Conservation (phyloP, 768 basidiomycete species). For the Rhodotorula toruloides region DNA sequence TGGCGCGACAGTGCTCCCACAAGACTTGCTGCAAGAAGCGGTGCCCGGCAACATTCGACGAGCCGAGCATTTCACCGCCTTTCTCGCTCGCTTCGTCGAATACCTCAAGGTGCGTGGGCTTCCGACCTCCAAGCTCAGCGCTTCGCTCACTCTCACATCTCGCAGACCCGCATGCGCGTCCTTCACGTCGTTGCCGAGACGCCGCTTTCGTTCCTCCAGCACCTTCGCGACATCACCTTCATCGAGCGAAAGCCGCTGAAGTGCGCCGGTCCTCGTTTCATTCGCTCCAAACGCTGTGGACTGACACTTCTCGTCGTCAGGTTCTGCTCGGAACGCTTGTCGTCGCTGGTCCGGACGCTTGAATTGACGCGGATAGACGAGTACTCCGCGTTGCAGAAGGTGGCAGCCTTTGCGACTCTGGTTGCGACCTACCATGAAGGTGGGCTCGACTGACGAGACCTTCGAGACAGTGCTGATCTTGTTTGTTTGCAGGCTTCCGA, state of each 20-base stretch:
- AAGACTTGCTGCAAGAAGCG: conserved; percentile 89
- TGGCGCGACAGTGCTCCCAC: conserved; percentile 66
- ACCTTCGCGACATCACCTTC: conserved; percentile 97
- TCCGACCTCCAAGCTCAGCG: background rate
- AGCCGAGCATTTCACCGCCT: conserved; percentile 98
- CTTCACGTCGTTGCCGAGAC: conserved; percentile 98
- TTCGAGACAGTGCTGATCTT: background rate
- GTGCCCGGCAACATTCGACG: conserved; percentile 97
- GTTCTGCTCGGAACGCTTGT: conserved; percentile 92
- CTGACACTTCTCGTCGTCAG: conserved; percentile 50
- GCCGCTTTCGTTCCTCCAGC: conserved; percentile 90
- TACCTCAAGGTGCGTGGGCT: conserved; percentile 75
- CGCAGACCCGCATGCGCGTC: conserved; percentile 55
- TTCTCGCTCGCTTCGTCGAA: conserved; percentile 95
- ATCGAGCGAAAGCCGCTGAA: conserved; percentile 88
- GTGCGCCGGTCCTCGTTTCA: conserved; percentile 49
- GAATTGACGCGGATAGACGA: conserved; percentile 87
- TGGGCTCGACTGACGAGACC: conserved; percentile 43
- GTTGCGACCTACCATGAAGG: conserved; percentile 98
- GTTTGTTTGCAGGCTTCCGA: conserved; percentile 64
- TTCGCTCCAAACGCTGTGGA: background rate
- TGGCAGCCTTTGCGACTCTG: conserved; percentile 90
- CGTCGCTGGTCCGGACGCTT: conserved; percentile 86
- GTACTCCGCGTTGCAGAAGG: conserved; percentile 83
- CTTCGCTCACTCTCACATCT: background rate